Conservation (phyloP, 2,329 filamentous ascomycete species). For the Neonectria sp. region DNA sequence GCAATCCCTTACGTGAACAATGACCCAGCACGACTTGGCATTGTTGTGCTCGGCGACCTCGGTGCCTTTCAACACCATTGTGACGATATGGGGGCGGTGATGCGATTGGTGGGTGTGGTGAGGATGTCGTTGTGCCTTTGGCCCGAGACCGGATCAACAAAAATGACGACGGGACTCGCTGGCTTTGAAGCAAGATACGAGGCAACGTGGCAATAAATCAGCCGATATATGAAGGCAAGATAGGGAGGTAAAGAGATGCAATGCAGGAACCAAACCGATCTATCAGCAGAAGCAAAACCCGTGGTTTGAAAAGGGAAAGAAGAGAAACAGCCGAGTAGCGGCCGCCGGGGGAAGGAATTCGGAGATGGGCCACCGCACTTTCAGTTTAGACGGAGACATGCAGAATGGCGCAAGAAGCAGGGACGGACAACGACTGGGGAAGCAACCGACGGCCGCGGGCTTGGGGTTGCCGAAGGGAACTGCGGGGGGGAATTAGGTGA, state of each 20-base stretch:
- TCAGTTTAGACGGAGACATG: too few species aligned
- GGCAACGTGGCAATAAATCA: neutral
- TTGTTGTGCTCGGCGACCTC: slow-evolving; percentile 81
- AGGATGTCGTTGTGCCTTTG: slow-evolving; percentile 33
- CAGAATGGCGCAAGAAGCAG: slow-evolving; percentile 6
- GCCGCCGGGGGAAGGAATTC: slow-evolving; percentile 1
- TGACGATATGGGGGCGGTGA: slow-evolving; percentile 23
- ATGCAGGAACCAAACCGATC: neutral
- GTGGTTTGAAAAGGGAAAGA: slow-evolving; percentile 1
- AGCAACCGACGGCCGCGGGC: neutral
- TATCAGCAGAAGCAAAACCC: neutral
- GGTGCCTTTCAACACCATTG: slow-evolving; percentile 64
- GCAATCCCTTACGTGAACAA: slow-evolving; percentile 76
- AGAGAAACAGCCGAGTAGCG: neutral
- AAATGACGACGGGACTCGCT: slow-evolving; percentile 23
- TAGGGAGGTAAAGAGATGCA: neutral
- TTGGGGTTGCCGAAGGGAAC: slow-evolving; percentile 8
- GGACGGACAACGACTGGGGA: slow-evolving; percentile 28
- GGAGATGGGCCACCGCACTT: slow-evolving; percentile 2
- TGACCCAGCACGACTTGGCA: slow-evolving; percentile 91
- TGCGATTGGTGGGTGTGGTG: slow-evolving; percentile 1
- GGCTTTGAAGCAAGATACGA: neutral
- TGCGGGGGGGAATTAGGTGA: slow-evolving; percentile 28
- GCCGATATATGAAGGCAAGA: neutral
- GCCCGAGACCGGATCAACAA: slow-evolving; percentile 40